Evolutionary conservation across 1,284 basidiomycete genomes (phyloP).

Genomic region (Tausonia pullulans): DNA sequence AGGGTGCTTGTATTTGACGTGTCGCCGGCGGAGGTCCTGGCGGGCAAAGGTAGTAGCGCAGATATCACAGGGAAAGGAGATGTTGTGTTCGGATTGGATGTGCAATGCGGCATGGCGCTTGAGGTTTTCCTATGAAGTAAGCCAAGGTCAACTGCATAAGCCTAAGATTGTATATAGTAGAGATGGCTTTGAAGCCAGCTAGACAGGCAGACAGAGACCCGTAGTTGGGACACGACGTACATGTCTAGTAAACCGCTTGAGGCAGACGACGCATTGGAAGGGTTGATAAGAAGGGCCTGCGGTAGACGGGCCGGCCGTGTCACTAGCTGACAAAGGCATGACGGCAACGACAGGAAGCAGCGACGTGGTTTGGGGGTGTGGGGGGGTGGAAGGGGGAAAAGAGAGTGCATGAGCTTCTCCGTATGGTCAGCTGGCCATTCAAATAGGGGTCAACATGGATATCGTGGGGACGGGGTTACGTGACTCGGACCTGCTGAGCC

Average conservation of each 20-base stretch:
- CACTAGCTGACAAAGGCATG: too few species aligned
- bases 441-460: too few species aligned
- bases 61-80: conserved; percentile 18
- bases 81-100: not conserved
- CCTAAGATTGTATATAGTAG: not conserved
- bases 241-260: conserved; percentile 23
- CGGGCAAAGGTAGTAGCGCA: conserved; percentile 22
- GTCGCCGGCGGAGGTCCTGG: conserved; percentile 21
- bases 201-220: too few species aligned
- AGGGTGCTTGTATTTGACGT: conserved; percentile 22
- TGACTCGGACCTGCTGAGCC: too few species aligned
- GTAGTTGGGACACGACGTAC: conserved; percentile 15
- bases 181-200: not conserved
- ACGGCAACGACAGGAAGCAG: too few species aligned
- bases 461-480: too few species aligned
- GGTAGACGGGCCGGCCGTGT: too few species aligned
- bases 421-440: too few species aligned
- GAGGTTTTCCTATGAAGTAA: conserved; percentile 22
- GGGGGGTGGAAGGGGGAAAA: too few species aligned
- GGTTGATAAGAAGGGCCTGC: conserved; percentile 17
- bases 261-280: conserved; percentile 23
- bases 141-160: not conserved
- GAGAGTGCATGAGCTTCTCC: too few species aligned
- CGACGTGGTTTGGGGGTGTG: too few species aligned
- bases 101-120: conserved; percentile 23